Evolutionary conservation across 2,329 filamentous ascomycete genomes (phyloP).

Genomic region (Meredithiella fracta): DNA sequence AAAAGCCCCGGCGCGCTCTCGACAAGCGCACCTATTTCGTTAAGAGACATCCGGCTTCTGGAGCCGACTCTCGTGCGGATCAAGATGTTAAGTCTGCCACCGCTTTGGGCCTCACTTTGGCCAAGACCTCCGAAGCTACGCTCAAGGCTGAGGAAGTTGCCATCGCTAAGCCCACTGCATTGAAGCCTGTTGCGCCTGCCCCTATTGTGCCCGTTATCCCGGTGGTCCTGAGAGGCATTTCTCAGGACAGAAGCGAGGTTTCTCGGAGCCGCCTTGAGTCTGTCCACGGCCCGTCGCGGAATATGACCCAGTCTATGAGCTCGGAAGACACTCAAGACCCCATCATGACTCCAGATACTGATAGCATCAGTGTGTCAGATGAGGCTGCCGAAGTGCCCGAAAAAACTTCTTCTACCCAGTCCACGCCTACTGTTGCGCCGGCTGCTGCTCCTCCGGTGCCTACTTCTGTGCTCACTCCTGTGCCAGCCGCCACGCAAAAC

Average conservation of each 20-base stretch:
- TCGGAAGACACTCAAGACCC: constrained; percentile 8
- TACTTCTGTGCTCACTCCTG: constrained; percentile 6
- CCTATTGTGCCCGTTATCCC: constrained; percentile 33
- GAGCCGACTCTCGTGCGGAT: neutral
- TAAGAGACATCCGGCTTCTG: neutral
- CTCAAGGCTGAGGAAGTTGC: neutral
- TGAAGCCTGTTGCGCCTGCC: constrained; percentile 26
- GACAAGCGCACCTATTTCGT: neutral
- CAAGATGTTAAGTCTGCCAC: neutral
- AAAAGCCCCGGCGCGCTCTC: neutral
- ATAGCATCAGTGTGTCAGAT: constrained; percentile 10
- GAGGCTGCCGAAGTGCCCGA: constrained; percentile 17
- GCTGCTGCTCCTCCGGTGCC: constrained; percentile 2
- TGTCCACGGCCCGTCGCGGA: constrained; percentile 31
- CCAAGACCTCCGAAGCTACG: too few relatives aligned
- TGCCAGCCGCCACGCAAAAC: constrained; percentile 17
- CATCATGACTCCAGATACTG: constrained; percentile 8
- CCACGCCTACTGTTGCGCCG: neutral
- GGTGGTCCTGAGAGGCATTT: constrained; percentile 15
- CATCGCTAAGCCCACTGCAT: constrained; percentile 18
- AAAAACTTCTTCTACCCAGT: constrained; percentile 16
- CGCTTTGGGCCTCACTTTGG: neutral
- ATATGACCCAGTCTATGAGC: constrained; percentile 6
- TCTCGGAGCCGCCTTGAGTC: constrained; percentile 22
- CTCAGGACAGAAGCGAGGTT: constrained; percentile 22